Conservation (phyloP, 768 basidiomycete species). For the Agaricus blazei region DNA sequence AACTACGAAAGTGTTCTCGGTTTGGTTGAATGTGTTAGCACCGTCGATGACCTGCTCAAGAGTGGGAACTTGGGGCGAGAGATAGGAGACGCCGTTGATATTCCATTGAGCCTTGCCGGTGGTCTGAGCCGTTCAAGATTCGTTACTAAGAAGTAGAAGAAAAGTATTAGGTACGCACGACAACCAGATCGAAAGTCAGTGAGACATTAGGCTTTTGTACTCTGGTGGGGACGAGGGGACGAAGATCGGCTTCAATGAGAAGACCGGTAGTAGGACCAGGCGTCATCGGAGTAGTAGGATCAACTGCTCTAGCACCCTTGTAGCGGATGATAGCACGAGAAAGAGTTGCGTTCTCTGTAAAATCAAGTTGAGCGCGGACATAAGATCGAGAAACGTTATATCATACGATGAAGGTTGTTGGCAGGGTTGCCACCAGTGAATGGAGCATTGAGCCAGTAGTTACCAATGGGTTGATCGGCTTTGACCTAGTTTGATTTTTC, state of each 20-base stretch:
- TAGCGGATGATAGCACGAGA: slow-evolving; percentile 33
- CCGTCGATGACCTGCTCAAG: slow-evolving; percentile 23
- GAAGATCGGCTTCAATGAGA: slow-evolving; percentile 32
- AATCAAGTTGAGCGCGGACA: too few relatives aligned
- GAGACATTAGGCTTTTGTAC: slow-evolving; percentile 14
- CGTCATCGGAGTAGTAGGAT: slow-evolving; percentile 25
- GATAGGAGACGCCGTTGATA: slow-evolving; percentile 28
- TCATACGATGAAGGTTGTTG: slow-evolving; percentile 25
- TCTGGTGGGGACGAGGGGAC: slow-evolving; percentile 21
- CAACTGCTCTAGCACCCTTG: slow-evolving; percentile 25
- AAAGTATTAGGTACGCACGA: slow-evolving; percentile 12
- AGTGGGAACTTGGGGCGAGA: slow-evolving; percentile 20
- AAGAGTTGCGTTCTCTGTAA: slow-evolving; percentile 13
- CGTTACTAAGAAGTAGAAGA: slow-evolving; percentile 11
- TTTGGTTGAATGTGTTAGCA: slow-evolving; percentile 19
- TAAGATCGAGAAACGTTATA: too few relatives aligned
- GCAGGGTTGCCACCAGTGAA: slow-evolving; percentile 26
- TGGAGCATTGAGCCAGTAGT: slow-evolving; percentile 41
- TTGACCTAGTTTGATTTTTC: slow-evolving; percentile 15
- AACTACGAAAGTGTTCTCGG: slow-evolving; percentile 23
- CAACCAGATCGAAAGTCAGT: slow-evolving; percentile 26
- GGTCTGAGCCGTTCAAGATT: neutral
- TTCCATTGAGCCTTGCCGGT: slow-evolving; percentile 20
- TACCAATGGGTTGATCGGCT: slow-evolving; percentile 38
- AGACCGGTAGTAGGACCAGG: slow-evolving; percentile 16